Evolutionary conservation across 768 basidiomycete genomes (phyloP).

Genomic region (Rhodosporidiobolus sp.): DNA sequence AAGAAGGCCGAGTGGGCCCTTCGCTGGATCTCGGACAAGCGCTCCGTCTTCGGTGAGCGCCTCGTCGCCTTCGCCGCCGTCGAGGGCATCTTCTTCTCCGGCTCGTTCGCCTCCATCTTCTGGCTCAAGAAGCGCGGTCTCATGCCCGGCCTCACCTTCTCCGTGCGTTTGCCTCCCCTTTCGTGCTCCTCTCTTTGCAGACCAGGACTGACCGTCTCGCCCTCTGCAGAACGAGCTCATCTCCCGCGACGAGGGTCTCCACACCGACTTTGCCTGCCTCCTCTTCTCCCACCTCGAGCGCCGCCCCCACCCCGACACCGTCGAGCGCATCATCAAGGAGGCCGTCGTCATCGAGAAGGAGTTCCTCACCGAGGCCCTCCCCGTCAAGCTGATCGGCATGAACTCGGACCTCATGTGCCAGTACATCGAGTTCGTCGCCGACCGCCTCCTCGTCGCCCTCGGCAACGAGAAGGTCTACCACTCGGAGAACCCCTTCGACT

Average conservation of each 20-base stretch:
- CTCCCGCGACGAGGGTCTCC: slow-evolving; percentile 89
- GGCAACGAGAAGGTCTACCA: slow-evolving; percentile 77
- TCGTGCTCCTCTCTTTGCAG: neutral
- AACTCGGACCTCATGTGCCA: slow-evolving; percentile 83
- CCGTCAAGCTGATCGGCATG: slow-evolving; percentile 83
- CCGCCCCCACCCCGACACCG: slow-evolving; percentile 72
- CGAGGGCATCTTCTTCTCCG: slow-evolving; percentile 93
- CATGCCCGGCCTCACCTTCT: slow-evolving; percentile 91
- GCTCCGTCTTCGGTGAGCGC: slow-evolving; percentile 78
- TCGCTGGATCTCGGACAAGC: slow-evolving; percentile 76
- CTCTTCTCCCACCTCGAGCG: slow-evolving; percentile 75
- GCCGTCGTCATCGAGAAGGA: slow-evolving; percentile 58
- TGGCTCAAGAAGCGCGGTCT: slow-evolving; percentile 95
- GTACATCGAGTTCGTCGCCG: slow-evolving; percentile 65
- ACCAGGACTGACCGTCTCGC: neutral
- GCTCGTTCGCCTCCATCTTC: slow-evolving; percentile 86
- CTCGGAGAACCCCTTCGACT: slow-evolving; percentile 64
- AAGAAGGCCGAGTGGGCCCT: slow-evolving; percentile 94
- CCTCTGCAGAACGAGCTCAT: slow-evolving; percentile 52
- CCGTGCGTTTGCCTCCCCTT: slow-evolving; percentile 65
- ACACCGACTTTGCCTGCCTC: slow-evolving; percentile 90
- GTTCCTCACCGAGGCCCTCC: slow-evolving; percentile 60
- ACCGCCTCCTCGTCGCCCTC: slow-evolving; percentile 74
- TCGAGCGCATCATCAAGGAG: slow-evolving; percentile 68
- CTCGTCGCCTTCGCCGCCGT: slow-evolving; percentile 89